Percentiles rank a stretch among this genome's conserved stretches.
Conservation (phyloP, 2,329 filamentous ascomycete species). For the Fusarium keratoplasticum region DNA sequence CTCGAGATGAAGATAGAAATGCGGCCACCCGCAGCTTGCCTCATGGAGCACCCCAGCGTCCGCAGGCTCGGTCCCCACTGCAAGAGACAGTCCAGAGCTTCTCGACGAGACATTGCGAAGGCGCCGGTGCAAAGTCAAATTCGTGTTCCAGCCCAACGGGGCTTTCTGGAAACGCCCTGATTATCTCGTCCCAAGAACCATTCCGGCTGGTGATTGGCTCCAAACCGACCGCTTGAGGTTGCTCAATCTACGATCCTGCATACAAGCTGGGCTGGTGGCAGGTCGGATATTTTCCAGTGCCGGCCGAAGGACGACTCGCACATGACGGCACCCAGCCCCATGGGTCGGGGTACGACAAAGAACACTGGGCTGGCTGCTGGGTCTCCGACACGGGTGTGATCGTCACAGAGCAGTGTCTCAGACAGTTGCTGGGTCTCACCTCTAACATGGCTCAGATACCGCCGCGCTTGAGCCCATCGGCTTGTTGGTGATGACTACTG, state of each 20-base stretch:
- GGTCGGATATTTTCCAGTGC: conserved; percentile 35
- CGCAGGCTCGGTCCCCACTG: conserved; percentile 6
- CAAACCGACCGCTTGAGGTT: neutral
- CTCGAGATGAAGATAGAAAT: conserved; percentile 5
- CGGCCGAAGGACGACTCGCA: conserved; percentile 11
- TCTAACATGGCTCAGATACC: conserved; percentile 14
- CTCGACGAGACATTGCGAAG: conserved; percentile 2
- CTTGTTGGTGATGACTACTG: conserved; percentile 12
- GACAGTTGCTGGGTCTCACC: conserved; percentile 23
- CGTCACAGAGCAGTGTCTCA: conserved; percentile 33
- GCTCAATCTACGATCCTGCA: conserved; percentile 35
- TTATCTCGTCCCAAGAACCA: neutral
- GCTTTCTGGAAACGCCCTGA: neutral
- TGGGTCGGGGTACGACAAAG: conserved; percentile 28
- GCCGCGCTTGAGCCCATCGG: conserved; percentile 19
- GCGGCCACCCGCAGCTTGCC: conserved; percentile 16
- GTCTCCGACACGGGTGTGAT: conserved; percentile 21
- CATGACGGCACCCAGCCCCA: conserved; percentile 29
- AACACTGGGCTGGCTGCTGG: neutral
- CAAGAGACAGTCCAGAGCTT: neutral
- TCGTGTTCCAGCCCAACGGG: conserved; percentile 6
- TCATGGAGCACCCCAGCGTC: conserved; percentile 1
- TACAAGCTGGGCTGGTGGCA: conserved; percentile 11
- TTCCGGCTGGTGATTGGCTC: conserved; percentile 6
- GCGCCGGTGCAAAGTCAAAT: conserved; percentile 24